Evolutionary conservation across 2,329 filamentous ascomycete species (phyloP).

Genomic region (Metarhizium brunneum): DNA sequence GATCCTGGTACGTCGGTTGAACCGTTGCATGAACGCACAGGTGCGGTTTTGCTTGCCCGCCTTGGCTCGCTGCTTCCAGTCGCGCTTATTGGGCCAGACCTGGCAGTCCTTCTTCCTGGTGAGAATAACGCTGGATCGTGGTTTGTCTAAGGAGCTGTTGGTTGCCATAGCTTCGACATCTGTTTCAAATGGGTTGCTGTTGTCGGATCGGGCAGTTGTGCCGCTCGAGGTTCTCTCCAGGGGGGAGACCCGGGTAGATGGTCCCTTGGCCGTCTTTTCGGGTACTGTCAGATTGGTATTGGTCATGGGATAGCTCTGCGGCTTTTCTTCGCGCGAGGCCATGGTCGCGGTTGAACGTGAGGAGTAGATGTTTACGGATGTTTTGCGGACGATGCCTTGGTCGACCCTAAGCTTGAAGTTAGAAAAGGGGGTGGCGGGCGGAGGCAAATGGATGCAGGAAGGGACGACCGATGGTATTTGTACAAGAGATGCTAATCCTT

Average conservation of each 20-base stretch:
- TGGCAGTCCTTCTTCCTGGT: slow-evolving; percentile 37
- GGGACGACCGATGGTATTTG: not conserved
- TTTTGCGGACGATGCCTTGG: not conserved
- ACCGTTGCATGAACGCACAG: slow-evolving; percentile 43
- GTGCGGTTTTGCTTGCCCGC: slow-evolving; percentile 42
- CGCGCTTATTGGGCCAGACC: slow-evolving; percentile 51
- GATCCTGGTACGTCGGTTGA: slow-evolving; percentile 46
- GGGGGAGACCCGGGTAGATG: not conserved
- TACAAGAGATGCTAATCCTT: not conserved
- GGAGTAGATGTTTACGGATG: not conserved
- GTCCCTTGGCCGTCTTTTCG: slow-evolving; percentile 12
- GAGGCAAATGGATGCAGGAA: not conserved
- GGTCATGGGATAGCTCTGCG: slow-evolving; percentile 10
- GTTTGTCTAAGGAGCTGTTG: slow-evolving; percentile 24
- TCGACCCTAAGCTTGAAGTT: not conserved
- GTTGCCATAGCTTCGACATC: slow-evolving; percentile 47
- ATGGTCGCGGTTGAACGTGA: slow-evolving; percentile 12
- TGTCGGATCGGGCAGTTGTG: slow-evolving; percentile 35
- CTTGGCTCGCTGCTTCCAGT: slow-evolving; percentile 52
- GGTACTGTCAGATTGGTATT: slow-evolving; percentile 15
- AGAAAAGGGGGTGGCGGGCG: not conserved
- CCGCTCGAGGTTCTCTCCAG: slow-evolving; percentile 20
- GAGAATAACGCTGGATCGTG: slow-evolving; percentile 16
- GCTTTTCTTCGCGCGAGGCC: slow-evolving; percentile 17
- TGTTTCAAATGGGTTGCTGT: slow-evolving; percentile 44